phyloP scores from a whole-genome alignment of 2,329 filamentous ascomycete genomes.

The Ophiostoma sp. region DNA sequence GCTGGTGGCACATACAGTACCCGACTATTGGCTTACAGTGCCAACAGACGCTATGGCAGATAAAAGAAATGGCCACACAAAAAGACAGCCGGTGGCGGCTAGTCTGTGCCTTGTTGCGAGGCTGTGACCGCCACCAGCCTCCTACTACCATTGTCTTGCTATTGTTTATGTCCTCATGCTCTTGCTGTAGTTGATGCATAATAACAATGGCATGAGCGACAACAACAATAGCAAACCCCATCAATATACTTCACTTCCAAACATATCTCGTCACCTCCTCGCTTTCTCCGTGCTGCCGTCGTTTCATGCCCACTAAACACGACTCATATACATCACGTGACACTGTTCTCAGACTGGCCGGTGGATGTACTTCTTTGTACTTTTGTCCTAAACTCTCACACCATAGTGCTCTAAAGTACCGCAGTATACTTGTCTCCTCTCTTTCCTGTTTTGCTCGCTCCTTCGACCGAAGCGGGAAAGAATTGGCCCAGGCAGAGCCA shows the following conservation, averaged over 20 bases:
- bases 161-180: not conserved
- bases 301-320: not conserved
- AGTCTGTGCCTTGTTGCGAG: not conserved
- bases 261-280: not conserved
- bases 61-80: not conserved
- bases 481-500: constrained; percentile 14
- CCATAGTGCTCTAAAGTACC: not conserved
- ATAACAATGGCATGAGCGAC: not conserved
- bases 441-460: constrained; percentile 12
- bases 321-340: not conserved
- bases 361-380: not conserved
- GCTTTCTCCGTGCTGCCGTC: not conserved
- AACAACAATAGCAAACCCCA: not conserved
- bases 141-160: not conserved
- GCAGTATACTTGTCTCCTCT: not conserved
- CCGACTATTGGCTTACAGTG: not conserved
- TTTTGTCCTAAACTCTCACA: not conserved
- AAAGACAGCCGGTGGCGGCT: not conserved
- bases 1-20: not conserved
- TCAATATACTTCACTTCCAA: not conserved
- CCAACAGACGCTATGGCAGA: not conserved
- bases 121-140: not conserved
- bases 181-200: not conserved
- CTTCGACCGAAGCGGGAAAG: constrained; percentile 15
- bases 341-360: too few relatives aligned